Evolutionary conservation across 768 basidiomycete genomes (phyloP).

Genomic region (Mycena floridula): DNA sequence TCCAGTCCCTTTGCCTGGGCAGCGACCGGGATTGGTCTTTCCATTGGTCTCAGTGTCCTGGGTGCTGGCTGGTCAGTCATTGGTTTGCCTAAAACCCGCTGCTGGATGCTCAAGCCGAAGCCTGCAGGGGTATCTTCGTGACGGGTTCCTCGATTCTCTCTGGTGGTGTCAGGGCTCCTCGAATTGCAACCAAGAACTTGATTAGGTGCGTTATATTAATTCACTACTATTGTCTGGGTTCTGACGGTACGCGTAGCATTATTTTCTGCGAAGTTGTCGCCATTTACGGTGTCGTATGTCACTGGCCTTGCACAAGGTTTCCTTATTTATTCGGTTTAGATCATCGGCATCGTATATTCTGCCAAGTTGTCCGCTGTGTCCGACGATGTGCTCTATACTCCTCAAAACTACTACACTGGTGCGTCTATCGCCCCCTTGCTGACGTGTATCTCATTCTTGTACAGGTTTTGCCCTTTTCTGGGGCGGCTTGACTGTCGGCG

Average conservation of each 20-base stretch:
- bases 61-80: conserved; percentile 88
- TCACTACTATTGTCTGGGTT: background rate
- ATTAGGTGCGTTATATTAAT: conserved; percentile 63
- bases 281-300: conserved; percentile 89
- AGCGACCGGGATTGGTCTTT: conserved; percentile 83
- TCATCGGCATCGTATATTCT: conserved; percentile 95
- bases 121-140: conserved; percentile 88
- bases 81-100: background rate
- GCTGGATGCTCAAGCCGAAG: conserved; percentile 1
- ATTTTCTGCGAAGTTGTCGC: conserved; percentile 99
- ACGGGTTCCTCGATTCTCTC: conserved; percentile 97
- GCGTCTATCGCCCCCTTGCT: conserved; percentile 3
- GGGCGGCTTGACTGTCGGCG: conserved; percentile 91
- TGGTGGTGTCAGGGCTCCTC: conserved; percentile 88
- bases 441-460: background rate
- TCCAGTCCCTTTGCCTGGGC: conserved; percentile 93
- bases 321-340: conserved; percentile 37
- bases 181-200: conserved; percentile 95
- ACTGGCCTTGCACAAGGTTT: background rate
- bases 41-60: conserved; percentile 87
- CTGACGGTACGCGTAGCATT: conserved; percentile 51
- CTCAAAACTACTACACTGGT: conserved; percentile 92
- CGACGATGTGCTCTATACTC: conserved; percentile 70
- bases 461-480: conserved; percentile 92
- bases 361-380: conserved; percentile 64